Evolutionary conservation across 176 grass and related monocot species (phyloP).

Genomic region (Carex littledalei): DNA sequence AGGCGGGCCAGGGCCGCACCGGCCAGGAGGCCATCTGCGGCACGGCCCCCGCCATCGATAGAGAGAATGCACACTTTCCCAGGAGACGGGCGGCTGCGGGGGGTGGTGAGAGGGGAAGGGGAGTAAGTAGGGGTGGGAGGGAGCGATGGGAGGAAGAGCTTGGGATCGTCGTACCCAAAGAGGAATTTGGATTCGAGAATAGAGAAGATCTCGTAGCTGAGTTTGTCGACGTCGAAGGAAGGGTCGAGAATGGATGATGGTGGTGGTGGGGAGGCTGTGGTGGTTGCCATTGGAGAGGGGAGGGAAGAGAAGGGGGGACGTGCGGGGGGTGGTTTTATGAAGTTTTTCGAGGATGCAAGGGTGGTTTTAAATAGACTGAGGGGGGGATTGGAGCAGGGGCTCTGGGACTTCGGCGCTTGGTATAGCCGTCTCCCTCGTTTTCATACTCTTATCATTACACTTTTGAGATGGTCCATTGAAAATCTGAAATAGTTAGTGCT

Average conservation of each 20-base stretch:
- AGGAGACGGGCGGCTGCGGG: not conserved
- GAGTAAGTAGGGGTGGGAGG: not conserved
- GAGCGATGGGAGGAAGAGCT: constrained; percentile 33
- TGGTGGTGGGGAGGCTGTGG: not conserved
- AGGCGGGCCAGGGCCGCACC: constrained; percentile 52
- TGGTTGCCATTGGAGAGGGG: not conserved
- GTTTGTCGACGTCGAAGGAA: constrained; percentile 72
- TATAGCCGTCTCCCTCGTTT: not conserved
- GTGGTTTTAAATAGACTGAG: constrained; percentile 23
- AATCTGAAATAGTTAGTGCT: not conserved
- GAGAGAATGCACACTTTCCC: constrained; percentile 77
- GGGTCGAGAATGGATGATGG: constrained; percentile 15
- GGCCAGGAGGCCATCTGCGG: constrained; percentile 66
- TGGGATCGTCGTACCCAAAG: constrained; percentile 74
- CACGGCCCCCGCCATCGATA: constrained; percentile 68
- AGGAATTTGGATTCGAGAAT: constrained; percentile 95
- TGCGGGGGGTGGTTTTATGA: not conserved
- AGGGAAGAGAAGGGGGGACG: not conserved
- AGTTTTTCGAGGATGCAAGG: constrained; percentile 23
- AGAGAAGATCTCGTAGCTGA: constrained; percentile 96
- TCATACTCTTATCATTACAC: not conserved
- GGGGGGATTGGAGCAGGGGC: not conserved
- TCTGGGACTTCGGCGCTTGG: not conserved
- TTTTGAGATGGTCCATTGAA: not conserved
- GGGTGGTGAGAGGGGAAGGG: not conserved